Evolutionary conservation across 2,329 filamentous ascomycete species (phyloP), one percentile per base, ranked within the genome.

Genomic region (Lecanoromycetidae sp.): DNA sequence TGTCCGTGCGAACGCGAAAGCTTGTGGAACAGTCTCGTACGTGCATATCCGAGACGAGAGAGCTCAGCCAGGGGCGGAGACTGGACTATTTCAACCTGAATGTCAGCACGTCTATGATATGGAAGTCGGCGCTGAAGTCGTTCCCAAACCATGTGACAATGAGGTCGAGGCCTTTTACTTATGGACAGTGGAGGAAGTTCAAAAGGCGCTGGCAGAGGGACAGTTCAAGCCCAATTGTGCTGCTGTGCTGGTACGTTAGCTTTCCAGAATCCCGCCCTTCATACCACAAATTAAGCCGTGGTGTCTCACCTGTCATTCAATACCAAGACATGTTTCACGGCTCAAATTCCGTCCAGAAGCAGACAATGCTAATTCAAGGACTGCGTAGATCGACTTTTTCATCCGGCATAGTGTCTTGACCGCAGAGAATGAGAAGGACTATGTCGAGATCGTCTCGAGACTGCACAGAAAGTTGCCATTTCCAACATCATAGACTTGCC

Each of bases 221-320:
- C 76, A 82, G 56, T 98, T 90, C 70, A 98, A 98, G 70, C 84
- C 88, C 2, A 96, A 96, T 63, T 95, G 88, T 64, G 82, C 84
- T 12, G 62, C 91, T 49, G 77, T 94, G 39, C 67, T 91, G 61
- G 22, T n/a, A n/a, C n/a, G n/a, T n/a, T n/a, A n/a, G n/a, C n/a
- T n/a, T n/a, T n/a, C n/a, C n/a, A n/a, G n/a, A n/a, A n/a, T n/a
- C n/a, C n/a, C n/a, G n/a, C n/a, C n/a, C n/a, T n/a, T n/a, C n/a
- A n/a, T n/a, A n/a, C n/a, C n/a, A n/a, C n/a, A n/a, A n/a, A n/a
- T n/a, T n/a, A n/a, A n/a, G n/a, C n/a, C n/a, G n/a, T n/a, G n/a
- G n/a, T n/a, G n/a, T n/a, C n/a, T n/a, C n/a, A n/a, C n/a, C n/a
- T n/a, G n/a, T n/a, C n/a, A n/a, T n/a, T n/a, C n/a, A n/a, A n/a